Evolutionary conservation across 1,284 basidiomycete species (phyloP).

Genomic region (Puccinia triticina): DNA sequence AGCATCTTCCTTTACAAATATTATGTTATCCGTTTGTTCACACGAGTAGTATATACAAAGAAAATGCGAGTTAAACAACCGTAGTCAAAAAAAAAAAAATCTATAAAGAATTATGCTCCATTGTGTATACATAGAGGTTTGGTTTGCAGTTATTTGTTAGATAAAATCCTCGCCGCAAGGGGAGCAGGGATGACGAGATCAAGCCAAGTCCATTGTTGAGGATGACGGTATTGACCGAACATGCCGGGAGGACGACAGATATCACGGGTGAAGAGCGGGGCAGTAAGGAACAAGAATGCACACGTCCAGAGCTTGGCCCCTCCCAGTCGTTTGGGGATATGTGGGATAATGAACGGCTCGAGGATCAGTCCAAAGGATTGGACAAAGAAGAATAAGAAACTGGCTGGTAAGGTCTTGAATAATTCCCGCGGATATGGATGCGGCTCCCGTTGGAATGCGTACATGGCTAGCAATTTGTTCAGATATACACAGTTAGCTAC

Average conservation of each 20-base stretch:
- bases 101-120: too few relatives aligned
- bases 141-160: too few relatives aligned
- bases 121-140: too few relatives aligned
- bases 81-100: neutral
- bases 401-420: conserved; percentile 12
- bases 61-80: too few relatives aligned
- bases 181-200: neutral
- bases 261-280: conserved; percentile 27
- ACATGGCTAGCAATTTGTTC: conserved; percentile 2
- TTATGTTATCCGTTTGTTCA: too few relatives aligned
- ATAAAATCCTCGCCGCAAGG: neutral
- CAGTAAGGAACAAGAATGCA: conserved; percentile 10
- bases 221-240: neutral
- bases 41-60: too few relatives aligned
- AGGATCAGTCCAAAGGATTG: conserved; percentile 39
- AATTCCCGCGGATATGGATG: conserved; percentile 17
- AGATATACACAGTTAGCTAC: too few relatives aligned
- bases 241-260: neutral
- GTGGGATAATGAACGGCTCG: conserved; percentile 38
- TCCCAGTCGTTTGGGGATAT: conserved; percentile 21
- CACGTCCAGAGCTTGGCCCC: conserved; percentile 22
- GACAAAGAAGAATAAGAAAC: conserved; percentile 36
- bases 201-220: conserved; percentile 11
- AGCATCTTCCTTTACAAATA: too few relatives aligned
- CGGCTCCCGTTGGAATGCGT: conserved; percentile 4